A percentile compares a stretch with the other conserved stretches of the same genome.
These are phyloP conservation scores for Cyamopsis tetragonoloba DNA, from an alignment of 306 rosid species.

Conservation along the genomic window DNA sequence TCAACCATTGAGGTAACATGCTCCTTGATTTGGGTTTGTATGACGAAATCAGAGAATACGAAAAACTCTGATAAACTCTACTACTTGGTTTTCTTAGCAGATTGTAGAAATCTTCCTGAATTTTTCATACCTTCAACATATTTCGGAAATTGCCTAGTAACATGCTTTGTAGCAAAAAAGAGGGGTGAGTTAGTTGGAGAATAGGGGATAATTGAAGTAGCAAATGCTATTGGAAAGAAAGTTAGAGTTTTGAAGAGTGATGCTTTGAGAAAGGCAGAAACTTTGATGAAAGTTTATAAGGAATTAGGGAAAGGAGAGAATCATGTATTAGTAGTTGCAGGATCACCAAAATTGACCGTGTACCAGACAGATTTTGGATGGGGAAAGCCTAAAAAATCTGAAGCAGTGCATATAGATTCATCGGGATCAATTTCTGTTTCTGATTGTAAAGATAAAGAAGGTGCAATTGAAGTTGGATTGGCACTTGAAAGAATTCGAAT, in stretches of 20 bases:
- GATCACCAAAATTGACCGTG: constrained; percentile 35
- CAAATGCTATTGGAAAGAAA: constrained; percentile 22
- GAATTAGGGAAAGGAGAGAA: not conserved
- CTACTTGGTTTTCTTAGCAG: constrained; percentile 23
- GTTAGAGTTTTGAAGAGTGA: constrained; percentile 26
- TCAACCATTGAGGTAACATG: constrained; percentile 7
- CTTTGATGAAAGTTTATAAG: constrained; percentile 5
- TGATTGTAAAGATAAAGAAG: constrained; percentile 17
- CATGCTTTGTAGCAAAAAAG: not conserved
- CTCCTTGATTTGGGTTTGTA: constrained; percentile 20
- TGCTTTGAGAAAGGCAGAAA: constrained; percentile 22
- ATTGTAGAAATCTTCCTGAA: constrained; percentile 26
- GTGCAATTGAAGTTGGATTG: constrained; percentile 36
- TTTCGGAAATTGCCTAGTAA: constrained; percentile 42
- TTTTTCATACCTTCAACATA: constrained; percentile 28
- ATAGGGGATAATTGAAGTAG: constrained; percentile 32
- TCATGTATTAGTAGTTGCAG: not conserved
- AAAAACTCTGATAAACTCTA: not conserved
- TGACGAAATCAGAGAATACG: not conserved
- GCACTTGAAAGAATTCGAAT: constrained; percentile 18
- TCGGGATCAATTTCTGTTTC: constrained; percentile 25
- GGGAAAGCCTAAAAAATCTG: constrained; percentile 45
- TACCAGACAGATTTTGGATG: constrained; percentile 50
- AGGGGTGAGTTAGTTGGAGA: constrained; percentile 26
- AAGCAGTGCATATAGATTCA: constrained; percentile 26